Percentiles rank a stretch among this genome's conserved stretches.
These are phyloP conservation scores for Centrapalus pauciflorus DNA, from an alignment of 129 eudicot species.

Conservation along the genomic window DNA sequence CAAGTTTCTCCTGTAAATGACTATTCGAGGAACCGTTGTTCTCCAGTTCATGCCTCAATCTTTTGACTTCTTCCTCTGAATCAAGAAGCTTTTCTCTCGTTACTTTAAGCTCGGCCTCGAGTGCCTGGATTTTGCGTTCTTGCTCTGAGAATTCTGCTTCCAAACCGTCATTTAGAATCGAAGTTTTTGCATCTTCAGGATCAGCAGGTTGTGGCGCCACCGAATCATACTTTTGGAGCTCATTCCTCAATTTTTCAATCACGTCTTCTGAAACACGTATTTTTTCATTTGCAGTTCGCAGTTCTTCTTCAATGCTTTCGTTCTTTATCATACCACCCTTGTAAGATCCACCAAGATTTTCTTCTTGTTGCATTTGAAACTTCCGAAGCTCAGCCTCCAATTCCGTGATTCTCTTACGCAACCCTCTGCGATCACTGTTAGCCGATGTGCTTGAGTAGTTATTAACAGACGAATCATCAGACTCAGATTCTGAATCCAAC, in stretches of 20 bases:
- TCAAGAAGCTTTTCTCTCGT: conserved; percentile 37
- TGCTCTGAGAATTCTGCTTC: conserved; percentile 24
- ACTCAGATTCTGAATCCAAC: conserved; percentile 74
- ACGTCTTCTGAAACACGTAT: conserved; percentile 41
- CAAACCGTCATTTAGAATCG: conserved; percentile 2
- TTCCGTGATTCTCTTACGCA: conserved; percentile 45
- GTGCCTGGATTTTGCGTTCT: conserved; percentile 28
- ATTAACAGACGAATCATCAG: conserved; percentile 71
- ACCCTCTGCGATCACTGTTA: conserved; percentile 42
- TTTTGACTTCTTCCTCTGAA: conserved; percentile 52
- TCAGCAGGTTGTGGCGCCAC: conserved; percentile 14
- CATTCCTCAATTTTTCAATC: conserved; percentile 38
- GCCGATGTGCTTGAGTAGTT: conserved; percentile 47
- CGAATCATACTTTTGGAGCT: conserved; percentile 42
- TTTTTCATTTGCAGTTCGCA: conserved; percentile 48
- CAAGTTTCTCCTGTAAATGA: conserved; percentile 53
- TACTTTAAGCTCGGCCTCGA: conserved; percentile 41
- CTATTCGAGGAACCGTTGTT: conserved; percentile 29
- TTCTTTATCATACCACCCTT: conserved; percentile 6
- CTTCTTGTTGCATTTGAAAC: conserved; percentile 40
- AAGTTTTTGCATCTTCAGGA: conserved; percentile 7
- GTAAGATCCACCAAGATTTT: conserved; percentile 14
- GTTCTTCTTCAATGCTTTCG: conserved; percentile 38
- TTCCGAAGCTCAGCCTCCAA: conserved; percentile 57
- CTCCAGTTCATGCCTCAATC: conserved; percentile 44